phyloP scores from a whole-genome alignment of 2,329 filamentous ascomycete genomes.

The Delphinella strobiligena region DNA sequence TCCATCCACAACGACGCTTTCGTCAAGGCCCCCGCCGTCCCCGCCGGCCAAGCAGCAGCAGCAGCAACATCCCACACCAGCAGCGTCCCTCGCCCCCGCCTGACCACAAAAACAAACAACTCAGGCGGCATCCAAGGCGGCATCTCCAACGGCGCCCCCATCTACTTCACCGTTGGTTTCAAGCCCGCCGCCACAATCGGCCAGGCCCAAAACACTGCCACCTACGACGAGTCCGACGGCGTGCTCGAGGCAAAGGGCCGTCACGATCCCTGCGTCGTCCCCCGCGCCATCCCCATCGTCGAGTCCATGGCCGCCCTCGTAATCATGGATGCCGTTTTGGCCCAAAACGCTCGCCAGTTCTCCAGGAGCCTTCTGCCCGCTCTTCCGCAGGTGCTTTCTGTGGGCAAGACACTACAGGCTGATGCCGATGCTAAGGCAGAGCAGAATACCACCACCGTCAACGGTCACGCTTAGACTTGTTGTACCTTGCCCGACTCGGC shows the following conservation, averaged over 20 bases:
- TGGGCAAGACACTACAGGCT: conserved; percentile 11
- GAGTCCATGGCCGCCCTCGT: conserved; percentile 86
- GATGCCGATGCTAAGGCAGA: conserved; percentile 10
- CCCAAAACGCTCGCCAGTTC: conserved; percentile 55
- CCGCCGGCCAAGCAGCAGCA: conserved; percentile 24
- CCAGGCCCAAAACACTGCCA: conserved; percentile 72
- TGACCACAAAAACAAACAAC: conserved; percentile 88
- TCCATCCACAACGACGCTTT: conserved; percentile 91
- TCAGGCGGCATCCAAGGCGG: conserved; percentile 91
- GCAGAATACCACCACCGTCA: conserved; percentile 8
- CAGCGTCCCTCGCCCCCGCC: conserved; percentile 30
- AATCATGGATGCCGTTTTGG: conserved; percentile 75
- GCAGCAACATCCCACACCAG: too few species aligned
- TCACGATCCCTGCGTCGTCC: conserved; percentile 88
- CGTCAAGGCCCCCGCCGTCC: conserved; percentile 42
- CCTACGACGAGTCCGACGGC: conserved; percentile 65
- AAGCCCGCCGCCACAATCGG: conserved; percentile 92
- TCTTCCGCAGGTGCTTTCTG: conserved; percentile 25
- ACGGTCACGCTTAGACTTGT: conserved; percentile 3
- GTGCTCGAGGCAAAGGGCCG: conserved; percentile 81
- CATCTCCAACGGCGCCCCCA: conserved; percentile 82
- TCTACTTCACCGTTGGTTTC: conserved; percentile 93
- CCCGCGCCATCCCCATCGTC: conserved; percentile 71
- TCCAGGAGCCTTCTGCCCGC: conserved; percentile 35
- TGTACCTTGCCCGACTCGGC: too few species aligned